phyloP scores from a whole-genome alignment of 176 grass and related monocot genomes.

The Saccharum spontaneum region DNA sequence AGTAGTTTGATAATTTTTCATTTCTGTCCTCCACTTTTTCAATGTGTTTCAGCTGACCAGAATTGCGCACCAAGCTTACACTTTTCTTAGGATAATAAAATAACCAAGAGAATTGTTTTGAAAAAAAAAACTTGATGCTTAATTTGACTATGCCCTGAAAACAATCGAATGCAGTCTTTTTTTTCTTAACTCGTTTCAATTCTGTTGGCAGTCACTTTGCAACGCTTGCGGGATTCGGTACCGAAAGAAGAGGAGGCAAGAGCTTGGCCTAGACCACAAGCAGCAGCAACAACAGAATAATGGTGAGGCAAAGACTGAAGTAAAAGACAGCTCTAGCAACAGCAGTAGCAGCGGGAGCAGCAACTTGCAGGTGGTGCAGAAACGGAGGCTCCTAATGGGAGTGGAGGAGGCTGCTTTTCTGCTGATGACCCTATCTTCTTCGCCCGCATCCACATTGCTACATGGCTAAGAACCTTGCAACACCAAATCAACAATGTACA shows the following conservation, averaged over 20 bases:
- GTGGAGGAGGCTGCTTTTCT: conserved; percentile 76
- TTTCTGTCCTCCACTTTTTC: not conserved
- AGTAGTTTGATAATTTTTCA: conserved; percentile 8
- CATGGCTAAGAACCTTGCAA: conserved; percentile 38
- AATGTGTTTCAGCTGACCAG: not conserved
- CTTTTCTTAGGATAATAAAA: not conserved
- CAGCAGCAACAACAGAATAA: conserved; percentile 18
- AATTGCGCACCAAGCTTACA: not conserved
- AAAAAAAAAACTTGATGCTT: not conserved
- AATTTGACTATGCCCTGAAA: not conserved
- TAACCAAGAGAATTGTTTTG: not conserved
- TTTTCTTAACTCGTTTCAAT: not conserved
- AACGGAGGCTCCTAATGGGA: conserved; percentile 52
- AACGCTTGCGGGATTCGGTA: conserved; percentile 95
- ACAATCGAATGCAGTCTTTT: not conserved
- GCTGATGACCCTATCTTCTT: conserved; percentile 84
- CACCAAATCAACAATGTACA: conserved; percentile 19
- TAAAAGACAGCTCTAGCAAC: conserved; percentile 24
- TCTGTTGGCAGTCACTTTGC: conserved; percentile 61
- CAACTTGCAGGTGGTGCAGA: conserved; percentile 44
- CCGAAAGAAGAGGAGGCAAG: conserved; percentile 71
- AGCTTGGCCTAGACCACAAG: conserved; percentile 50
- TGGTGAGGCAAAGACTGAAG: conserved; percentile 10
- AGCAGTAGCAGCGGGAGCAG: conserved; percentile 36
- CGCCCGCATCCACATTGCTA: conserved; percentile 42